Percentiles rank a stretch among this genome's conserved stretches.
These are phyloP conservation scores for Mycena venus DNA, from an alignment of 768 basidiomycete species.

Conservation along the genomic window DNA sequence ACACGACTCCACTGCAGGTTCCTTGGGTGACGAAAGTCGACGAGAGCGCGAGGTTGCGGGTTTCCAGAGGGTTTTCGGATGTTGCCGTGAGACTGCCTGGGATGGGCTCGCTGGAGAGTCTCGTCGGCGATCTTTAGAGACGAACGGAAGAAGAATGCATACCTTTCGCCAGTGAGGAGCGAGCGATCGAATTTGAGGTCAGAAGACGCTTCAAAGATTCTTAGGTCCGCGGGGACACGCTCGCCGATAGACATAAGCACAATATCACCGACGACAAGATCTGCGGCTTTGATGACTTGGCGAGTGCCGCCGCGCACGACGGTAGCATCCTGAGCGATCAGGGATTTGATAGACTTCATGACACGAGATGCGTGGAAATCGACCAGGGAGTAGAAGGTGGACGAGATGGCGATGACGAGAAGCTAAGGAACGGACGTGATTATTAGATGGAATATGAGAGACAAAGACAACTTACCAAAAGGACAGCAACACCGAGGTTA, in stretches of 20 bases:
- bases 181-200: slow-evolving; percentile 63
- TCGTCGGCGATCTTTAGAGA: slow-evolving; percentile 1
- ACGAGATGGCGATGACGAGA: slow-evolving; percentile 56
- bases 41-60: slow-evolving; percentile 62
- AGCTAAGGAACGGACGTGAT: slow-evolving; percentile 40
- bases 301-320: slow-evolving; percentile 65
- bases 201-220: slow-evolving; percentile 60
- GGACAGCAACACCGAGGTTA: slow-evolving; percentile 66
- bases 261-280: slow-evolving; percentile 59
- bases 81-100: slow-evolving; percentile 60
- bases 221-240: slow-evolving; percentile 60
- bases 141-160: slow-evolving; percentile 52
- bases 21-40: slow-evolving; percentile 59
- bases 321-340: slow-evolving; percentile 71
- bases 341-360: slow-evolving; percentile 69
- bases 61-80: slow-evolving; percentile 63
- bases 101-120: slow-evolving; percentile 52
- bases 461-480: slow-evolving; percentile 54
- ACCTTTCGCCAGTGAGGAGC: slow-evolving; percentile 58
- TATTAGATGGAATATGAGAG: not conserved
- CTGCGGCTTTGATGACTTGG: slow-evolving; percentile 51
- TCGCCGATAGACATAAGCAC: slow-evolving; percentile 56
- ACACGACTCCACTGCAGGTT: slow-evolving; percentile 55
- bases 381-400: slow-evolving; percentile 63
- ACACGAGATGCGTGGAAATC: slow-evolving; percentile 64